A percentile compares a stretch with the other conserved stretches of the same genome.
phyloP scores from a whole-genome alignment of 2,329 filamentous ascomycete species.

The Epicoccum nigrum region DNA sequence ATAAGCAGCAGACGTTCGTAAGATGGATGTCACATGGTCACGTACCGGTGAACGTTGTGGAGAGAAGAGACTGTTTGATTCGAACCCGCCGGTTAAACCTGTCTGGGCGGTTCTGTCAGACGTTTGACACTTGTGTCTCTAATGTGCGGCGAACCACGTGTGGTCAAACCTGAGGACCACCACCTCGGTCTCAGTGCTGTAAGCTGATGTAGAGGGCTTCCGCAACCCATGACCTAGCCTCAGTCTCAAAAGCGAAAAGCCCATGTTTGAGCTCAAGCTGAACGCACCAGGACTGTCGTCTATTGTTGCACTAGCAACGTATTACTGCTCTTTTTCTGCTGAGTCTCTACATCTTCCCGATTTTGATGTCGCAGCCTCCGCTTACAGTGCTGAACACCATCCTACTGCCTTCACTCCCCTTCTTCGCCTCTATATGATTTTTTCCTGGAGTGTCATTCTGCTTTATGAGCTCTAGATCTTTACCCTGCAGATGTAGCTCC shows the following conservation, averaged over 20 bases:
- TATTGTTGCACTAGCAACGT: not conserved
- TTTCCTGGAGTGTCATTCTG: slow-evolving; percentile 35
- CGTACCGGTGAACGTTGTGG: slow-evolving; percentile 8
- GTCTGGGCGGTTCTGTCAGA: not conserved
- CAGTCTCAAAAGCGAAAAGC: not conserved
- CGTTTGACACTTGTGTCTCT: not conserved
- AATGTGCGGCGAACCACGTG: slow-evolving; percentile 1
- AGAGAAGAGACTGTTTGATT: not conserved
- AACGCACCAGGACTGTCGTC: not conserved
- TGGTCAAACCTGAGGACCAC: not conserved
- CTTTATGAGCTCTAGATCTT: slow-evolving; percentile 43
- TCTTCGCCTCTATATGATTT: slow-evolving; percentile 48
- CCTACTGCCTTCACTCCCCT: slow-evolving; percentile 44
- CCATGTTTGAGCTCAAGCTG: not conserved
- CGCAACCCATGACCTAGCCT: not conserved
- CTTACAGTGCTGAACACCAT: slow-evolving; percentile 45
- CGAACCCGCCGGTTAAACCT: not conserved
- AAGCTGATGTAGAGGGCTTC: not conserved
- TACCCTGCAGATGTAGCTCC: slow-evolving; percentile 46
- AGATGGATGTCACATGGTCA: slow-evolving; percentile 1
- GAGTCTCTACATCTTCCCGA: slow-evolving; percentile 27
- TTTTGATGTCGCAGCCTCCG: slow-evolving; percentile 40
- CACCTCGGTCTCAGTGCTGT: not conserved
- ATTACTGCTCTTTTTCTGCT: not conserved
- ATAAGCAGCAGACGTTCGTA: not conserved